phyloP scores from a whole-genome alignment of 2,329 filamentous ascomycete species.

The Nothophoma quercina region DNA sequence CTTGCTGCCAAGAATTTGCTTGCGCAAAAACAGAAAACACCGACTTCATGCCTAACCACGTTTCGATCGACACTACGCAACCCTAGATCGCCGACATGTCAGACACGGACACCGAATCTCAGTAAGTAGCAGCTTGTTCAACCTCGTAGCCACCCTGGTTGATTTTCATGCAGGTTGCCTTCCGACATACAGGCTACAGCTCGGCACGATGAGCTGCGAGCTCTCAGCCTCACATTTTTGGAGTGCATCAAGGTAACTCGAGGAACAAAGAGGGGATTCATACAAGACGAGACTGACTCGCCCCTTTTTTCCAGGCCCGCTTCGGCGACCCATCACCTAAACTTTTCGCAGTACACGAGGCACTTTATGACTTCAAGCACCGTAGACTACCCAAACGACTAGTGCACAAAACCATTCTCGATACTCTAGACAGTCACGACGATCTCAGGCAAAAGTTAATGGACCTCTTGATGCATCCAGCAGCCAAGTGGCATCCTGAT shows the following conservation, averaged over 20 bases:
- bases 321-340: constrained; percentile 37
- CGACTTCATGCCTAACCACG: not conserved
- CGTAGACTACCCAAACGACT: constrained; percentile 33
- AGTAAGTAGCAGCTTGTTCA: not conserved
- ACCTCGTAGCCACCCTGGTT: not conserved
- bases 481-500: constrained; percentile 28
- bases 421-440: constrained; percentile 25
- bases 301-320: constrained; percentile 17
- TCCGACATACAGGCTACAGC: constrained; percentile 5
- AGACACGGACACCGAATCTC: not conserved
- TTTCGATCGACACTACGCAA: not conserved
- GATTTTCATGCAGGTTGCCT: constrained; percentile 6
- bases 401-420: constrained; percentile 25
- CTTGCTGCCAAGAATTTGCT: constrained; percentile 6
- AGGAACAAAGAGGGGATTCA: not conserved
- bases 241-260: constrained; percentile 27
- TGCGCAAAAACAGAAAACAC: not conserved
- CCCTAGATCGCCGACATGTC: not conserved
- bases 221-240: constrained; percentile 27
- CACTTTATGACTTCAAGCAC: constrained; percentile 26
- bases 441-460: constrained; percentile 35
- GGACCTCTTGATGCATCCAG: constrained; percentile 33
- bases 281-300: not conserved
- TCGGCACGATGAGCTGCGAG: not conserved
- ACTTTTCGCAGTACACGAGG: constrained; percentile 22